Evolutionary conservation across 2,329 filamentous ascomycete genomes (phyloP).

Genomic region (Amauroascus niger): DNA sequence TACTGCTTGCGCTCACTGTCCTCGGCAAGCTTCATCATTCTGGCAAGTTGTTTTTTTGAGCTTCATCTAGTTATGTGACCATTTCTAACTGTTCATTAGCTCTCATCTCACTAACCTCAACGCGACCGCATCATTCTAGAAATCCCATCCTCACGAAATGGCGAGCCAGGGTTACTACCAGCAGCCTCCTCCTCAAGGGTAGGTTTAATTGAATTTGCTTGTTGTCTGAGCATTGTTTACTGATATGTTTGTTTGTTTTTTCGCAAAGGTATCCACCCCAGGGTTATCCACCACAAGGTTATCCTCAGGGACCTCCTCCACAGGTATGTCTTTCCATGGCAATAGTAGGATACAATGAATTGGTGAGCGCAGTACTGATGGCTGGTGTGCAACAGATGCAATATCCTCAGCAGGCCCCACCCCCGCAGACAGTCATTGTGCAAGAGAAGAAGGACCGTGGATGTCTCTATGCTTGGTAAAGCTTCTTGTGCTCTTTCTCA

Average conservation of each 20-base stretch:
- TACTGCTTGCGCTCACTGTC: neutral
- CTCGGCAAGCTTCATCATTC: neutral
- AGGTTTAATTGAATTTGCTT: neutral
- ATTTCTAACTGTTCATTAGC: neutral
- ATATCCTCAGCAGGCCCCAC: constrained; percentile 44
- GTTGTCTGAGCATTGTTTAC: neutral
- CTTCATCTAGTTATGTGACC: neutral
- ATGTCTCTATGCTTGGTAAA: constrained; percentile 44
- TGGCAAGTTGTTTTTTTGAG: neutral
- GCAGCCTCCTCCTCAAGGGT: constrained; percentile 12
- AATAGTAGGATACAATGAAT: no score
- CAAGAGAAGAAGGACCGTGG: constrained; percentile 41
- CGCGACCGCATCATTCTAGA: no score
- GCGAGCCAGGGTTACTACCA: constrained; percentile 35
- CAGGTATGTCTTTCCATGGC: constrained; percentile 22
- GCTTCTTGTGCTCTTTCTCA: neutral
- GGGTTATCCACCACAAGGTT: constrained; percentile 27
- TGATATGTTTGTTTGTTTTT: neutral
- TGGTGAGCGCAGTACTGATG: neutral
- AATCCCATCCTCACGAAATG: constrained; percentile 26
- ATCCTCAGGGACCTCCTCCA: constrained; percentile 22
- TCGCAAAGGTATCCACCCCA: constrained; percentile 17
- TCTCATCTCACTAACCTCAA: neutral
- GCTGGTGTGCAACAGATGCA: constrained; percentile 31
- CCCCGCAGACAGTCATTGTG: constrained; percentile 27